phyloP scores from a whole-genome alignment of 176 grass and related monocot species.

The Coix lacrymajobi region DNA sequence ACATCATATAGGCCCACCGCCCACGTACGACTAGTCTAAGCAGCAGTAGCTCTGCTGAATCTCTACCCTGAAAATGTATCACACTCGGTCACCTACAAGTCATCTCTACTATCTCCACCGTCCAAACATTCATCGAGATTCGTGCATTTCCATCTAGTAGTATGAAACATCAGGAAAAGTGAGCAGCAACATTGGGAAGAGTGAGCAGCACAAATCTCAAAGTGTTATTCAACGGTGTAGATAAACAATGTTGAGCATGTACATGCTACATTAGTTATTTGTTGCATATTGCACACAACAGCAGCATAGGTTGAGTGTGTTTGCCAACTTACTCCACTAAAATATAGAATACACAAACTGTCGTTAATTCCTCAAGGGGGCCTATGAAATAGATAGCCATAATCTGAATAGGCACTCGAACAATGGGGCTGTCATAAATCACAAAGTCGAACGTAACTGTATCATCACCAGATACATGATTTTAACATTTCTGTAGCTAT shows the following conservation, averaged over 20 bases:
- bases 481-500: not conserved
- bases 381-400: not conserved
- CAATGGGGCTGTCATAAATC: not conserved
- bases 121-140: too few relatives aligned
- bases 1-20: too few relatives aligned
- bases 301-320: not conserved
- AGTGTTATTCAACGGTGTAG: too few relatives aligned
- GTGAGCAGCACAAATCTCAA: too few relatives aligned
- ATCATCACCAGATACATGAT: not conserved
- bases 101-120: too few relatives aligned
- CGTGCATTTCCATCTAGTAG: too few relatives aligned
- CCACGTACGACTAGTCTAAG: not conserved
- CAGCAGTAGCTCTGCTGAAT: not conserved
- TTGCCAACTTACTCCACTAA: not conserved
- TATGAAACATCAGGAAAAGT: too few relatives aligned
- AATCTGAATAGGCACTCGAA: not conserved
- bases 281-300: slow-evolving; percentile 4
- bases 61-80: not conserved
- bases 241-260: too few relatives aligned
- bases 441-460: not conserved
- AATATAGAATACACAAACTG: not conserved
- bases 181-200: too few relatives aligned
- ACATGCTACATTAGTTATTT: too few relatives aligned
- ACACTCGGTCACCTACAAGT: not conserved
- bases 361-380: not conserved